Conservation (phyloP, 192 early-diverging fungal species). For the Gryganskiella cystojenkinii region DNA sequence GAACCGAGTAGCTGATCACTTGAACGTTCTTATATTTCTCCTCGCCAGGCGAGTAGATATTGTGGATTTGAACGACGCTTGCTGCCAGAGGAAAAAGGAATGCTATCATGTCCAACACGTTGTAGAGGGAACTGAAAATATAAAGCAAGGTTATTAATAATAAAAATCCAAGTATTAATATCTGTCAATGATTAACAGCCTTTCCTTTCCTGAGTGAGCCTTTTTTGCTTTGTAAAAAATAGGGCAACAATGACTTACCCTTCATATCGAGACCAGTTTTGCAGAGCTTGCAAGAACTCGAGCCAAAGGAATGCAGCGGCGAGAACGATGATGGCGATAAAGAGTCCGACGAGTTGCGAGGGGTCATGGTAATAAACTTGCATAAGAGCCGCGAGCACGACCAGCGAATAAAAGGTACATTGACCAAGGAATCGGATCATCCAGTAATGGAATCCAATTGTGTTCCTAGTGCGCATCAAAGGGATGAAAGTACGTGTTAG, state of each 20-base stretch:
- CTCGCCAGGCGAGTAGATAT: not conserved
- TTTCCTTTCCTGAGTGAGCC: too few species aligned
- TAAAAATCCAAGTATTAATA: not conserved
- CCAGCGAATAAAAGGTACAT: slow-evolving; percentile 7
- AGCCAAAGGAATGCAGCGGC: slow-evolving; percentile 11
- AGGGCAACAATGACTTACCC: too few species aligned
- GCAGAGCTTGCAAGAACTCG: slow-evolving; percentile 9
- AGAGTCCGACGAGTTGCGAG: not conserved
- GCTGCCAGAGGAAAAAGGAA: not conserved
- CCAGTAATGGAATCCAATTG: slow-evolving; percentile 18
- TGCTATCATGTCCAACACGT: slow-evolving; percentile 1
- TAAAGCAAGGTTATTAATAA: not conserved
- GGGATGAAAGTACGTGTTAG: too few species aligned
- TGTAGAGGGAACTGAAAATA: slow-evolving; percentile 9
- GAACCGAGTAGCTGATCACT: slow-evolving; percentile 17
- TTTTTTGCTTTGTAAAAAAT: too few species aligned
- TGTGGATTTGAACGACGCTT: not conserved
- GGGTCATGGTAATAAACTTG: not conserved
- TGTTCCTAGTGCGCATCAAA: slow-evolving; percentile 27
- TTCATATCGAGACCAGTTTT: not conserved
- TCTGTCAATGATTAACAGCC: too few species aligned
- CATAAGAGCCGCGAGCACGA: not conserved
- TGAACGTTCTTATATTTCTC: not conserved
- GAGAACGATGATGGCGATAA: slow-evolving; percentile 3
- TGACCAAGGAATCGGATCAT: slow-evolving; percentile 5